Conservation (phyloP, 305 asterid species). For the Fraxinus sp. region DNA sequence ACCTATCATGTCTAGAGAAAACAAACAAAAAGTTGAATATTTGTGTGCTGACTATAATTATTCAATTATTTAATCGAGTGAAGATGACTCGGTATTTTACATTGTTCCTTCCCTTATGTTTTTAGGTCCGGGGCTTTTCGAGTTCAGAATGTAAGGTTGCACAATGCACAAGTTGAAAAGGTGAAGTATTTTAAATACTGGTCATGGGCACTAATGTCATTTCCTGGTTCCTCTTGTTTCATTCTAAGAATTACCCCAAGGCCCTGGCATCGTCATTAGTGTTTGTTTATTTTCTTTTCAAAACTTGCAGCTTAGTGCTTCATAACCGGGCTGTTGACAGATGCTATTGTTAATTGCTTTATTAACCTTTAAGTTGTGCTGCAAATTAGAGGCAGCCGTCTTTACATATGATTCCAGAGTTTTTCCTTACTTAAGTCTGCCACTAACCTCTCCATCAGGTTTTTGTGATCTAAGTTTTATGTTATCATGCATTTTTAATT, state of each 20-base stretch:
- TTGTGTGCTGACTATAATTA: slow-evolving; percentile 15
- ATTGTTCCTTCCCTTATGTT: slow-evolving; percentile 19
- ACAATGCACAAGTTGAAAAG: slow-evolving; percentile 64
- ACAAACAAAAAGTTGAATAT: slow-evolving; percentile 10
- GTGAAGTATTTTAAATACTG: slow-evolving; percentile 37
- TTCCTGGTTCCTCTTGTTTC: slow-evolving; percentile 5
- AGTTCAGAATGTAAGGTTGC: slow-evolving; percentile 47
- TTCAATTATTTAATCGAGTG: not conserved
- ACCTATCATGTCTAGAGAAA: slow-evolving; percentile 5
- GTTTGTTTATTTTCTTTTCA: slow-evolving; percentile 4
- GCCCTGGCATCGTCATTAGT: slow-evolving; percentile 2
- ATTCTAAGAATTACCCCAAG: not conserved
- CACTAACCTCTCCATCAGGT: not conserved
- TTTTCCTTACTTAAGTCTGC: slow-evolving; percentile 1
- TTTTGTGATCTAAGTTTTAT: not conserved
- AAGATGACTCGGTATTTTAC: slow-evolving; percentile 21
- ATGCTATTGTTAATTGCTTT: slow-evolving; percentile 14
- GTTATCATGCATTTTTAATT: not conserved
- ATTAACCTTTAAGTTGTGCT: slow-evolving; percentile 5
- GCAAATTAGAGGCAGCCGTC: not conserved
- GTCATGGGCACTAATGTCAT: not conserved
- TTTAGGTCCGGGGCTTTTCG: slow-evolving; percentile 55
- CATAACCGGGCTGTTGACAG: not conserved
- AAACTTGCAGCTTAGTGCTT: slow-evolving; percentile 4
- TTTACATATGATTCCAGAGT: not conserved